These are phyloP conservation scores for Zelopaecilomyces penicillatus DNA, from an alignment of 2,329 filamentous ascomycete species.

Conservation along the genomic window DNA sequence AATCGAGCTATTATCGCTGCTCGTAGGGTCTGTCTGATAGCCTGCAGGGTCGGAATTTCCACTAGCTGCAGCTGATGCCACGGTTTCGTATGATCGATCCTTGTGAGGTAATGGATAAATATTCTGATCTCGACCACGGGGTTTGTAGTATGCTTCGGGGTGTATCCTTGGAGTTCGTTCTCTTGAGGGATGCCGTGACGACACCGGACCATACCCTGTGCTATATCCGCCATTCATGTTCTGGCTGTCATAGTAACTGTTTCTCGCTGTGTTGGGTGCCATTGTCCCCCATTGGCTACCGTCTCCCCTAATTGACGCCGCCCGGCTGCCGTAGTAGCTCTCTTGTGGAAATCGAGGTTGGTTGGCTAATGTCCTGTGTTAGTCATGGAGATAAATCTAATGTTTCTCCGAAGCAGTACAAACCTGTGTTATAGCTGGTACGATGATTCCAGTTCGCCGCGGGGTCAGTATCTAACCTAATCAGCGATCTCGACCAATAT, in stretches of 20 bases:
- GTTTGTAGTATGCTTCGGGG: slow-evolving; percentile 36
- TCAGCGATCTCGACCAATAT: slow-evolving; percentile 4
- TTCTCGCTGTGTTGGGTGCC: slow-evolving; percentile 27
- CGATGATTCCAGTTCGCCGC: slow-evolving; percentile 45
- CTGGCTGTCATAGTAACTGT: slow-evolving; percentile 35
- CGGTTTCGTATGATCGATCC: slow-evolving; percentile 79
- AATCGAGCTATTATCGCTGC: slow-evolving; percentile 87
- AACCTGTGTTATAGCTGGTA: slow-evolving; percentile 49
- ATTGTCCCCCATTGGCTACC: slow-evolving; percentile 31
- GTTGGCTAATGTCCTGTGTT: slow-evolving; percentile 13
- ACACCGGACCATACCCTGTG: slow-evolving; percentile 19
- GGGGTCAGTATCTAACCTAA: slow-evolving; percentile 36
- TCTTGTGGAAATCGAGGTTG: slow-evolving; percentile 42
- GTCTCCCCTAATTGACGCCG: slow-evolving; percentile 31
- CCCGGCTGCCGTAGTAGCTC: slow-evolving; percentile 41
- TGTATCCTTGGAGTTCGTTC: slow-evolving; percentile 32
- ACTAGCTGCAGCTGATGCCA: slow-evolving; percentile 67
- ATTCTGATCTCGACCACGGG: slow-evolving; percentile 32
- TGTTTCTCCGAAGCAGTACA: background rate
- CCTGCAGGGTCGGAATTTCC: slow-evolving; percentile 67
- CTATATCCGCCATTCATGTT: slow-evolving; percentile 19
- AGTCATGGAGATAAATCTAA: too few relatives aligned
- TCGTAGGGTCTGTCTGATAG: slow-evolving; percentile 76
- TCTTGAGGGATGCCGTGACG: slow-evolving; percentile 6
- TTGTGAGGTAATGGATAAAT: slow-evolving; percentile 52